Base-by-base conservation (phyloP, 139 green algal species). In the Volvox reticuliferus region DNA sequence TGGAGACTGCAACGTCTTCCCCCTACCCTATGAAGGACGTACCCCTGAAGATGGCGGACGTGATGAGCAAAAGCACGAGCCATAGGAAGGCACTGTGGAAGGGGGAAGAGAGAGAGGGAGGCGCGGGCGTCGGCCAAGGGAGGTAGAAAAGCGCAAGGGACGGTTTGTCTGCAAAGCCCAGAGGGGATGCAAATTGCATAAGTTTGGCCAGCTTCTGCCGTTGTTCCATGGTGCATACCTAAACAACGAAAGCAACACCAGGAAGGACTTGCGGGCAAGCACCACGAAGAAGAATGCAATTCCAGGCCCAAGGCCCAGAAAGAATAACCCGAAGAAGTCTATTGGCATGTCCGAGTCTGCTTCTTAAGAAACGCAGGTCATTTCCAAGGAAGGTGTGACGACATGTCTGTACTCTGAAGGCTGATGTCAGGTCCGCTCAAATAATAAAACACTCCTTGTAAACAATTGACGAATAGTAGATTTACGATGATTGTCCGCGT, bases 261-360 rank as follows among this genome's bases (percentile, higher is more conserved):
- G 76, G 73, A 96, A 95, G 9, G 93, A 95, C 89, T 96, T 96
- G 28, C 88, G 91, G 24, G 92, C 90, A 19, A 96, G 91, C 26
- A 96, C 50, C 2, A 93, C 50, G 0, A 91, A 19, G 55, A 94
- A 96, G 82, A 96, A 96, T 2, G 88, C 94, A 12, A 94, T 82
- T 20, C 93, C 93, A 32, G 94, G 94, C 19, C 94, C 94, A 9
- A 96, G 62, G 33, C 91, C 94, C 20, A 96, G 28, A 26, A 95
- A 92, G 2, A 93, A 83, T 32, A 95, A 93, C 0, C 89, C 92
- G n/a, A 95, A 94, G 68, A 95, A 94, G 28, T 89, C 85, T 21
- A 93, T 90, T n/a, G 85, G 22, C 84, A 89, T 89, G 12, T 79
- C 63, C 5, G 32, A 68, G 20, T 24, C 18, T 65, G 36, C 12